Base-by-base conservation (phyloP, 495 filamentous ascomycete genomes). In the Tetracladium marchalianum region DNA sequence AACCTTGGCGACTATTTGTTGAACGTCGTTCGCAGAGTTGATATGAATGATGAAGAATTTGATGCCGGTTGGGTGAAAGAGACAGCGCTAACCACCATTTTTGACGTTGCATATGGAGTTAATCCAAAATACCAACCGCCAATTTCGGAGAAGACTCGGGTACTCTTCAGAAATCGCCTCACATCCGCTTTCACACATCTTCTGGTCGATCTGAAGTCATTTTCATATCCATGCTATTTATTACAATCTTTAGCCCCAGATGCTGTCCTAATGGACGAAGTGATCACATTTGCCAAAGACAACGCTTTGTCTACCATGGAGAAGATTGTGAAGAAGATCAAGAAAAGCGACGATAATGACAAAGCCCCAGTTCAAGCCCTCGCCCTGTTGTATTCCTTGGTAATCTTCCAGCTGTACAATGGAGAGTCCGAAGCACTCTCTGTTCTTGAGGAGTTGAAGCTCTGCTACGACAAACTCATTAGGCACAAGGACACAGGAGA, bases 371-470 rank as follows among this genome's bases (percentile, higher is more conserved):
- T 62, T 4, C 66, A 78, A 34, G 84, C 85, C 0, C 82, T 94
- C 50, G 80, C 81, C 36, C 71, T 96, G 7, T 69, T 96, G 7
- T 90, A 92, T 61, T 84, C 85, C n/a, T 71, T 94, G 46, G 81
- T 83, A 1, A 76, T 96, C 39, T 63, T 96, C 27, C 86, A 95
- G 57, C 72, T 95, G n/a, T 90, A 92, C 65, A 84, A 87, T 55
- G 85, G 84, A 15, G 87, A 93, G 46, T 72, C 83, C 0, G 92
- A 97, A 53, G 85, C 89, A 5, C 70, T 87, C 1, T 73, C 72
- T 2, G 78, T 89, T 50, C 71, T 92, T 6, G 74, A 82, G 13
- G 87, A 94, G 54, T 61, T 94, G 9, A 74, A 82, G 39, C 67
- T 77, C 36, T 85, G 80, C 61, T 87, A 82, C 50, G 69, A 84